phyloP scores from a whole-genome alignment of 179 eudicot species.

The Camellia oleifera region DNA sequence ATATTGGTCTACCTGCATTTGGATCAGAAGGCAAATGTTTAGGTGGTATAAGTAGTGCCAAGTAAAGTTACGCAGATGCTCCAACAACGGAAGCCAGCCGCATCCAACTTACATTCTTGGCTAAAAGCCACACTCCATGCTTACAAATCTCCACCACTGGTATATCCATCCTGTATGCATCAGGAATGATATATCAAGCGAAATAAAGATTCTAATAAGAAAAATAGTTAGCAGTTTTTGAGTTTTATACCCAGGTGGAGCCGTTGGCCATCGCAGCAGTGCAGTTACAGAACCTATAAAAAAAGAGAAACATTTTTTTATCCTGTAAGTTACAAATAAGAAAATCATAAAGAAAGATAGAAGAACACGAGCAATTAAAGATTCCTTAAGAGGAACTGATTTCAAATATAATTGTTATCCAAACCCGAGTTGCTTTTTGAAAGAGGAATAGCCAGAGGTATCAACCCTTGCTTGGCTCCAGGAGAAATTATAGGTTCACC shows the following conservation, averaged over 20 bases:
- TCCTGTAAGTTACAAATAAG: not conserved
- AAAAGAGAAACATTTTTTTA: conserved; percentile 2
- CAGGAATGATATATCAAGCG: conserved; percentile 13
- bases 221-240: not conserved
- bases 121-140: conserved; percentile 82
- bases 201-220: conserved; percentile 14
- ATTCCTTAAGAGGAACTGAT: not conserved
- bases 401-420: conserved; percentile 5
- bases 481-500: conserved; percentile 79
- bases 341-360: not conserved
- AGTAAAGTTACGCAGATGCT: conserved; percentile 1
- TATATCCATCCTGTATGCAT: conserved; percentile 76
- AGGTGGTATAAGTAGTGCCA: not conserved
- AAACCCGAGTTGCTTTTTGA: conserved; percentile 64
- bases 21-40: not conserved
- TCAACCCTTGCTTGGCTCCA: conserved; percentile 72
- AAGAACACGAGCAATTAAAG: not conserved
- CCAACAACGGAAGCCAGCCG: not conserved
- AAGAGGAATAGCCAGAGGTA: conserved; percentile 86
- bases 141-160: conserved; percentile 86
- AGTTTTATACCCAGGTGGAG: conserved; percentile 73
- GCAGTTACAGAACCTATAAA: conserved; percentile 63
- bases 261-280: conserved; percentile 93
- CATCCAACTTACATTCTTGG: conserved; percentile 69
- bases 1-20: conserved; percentile 81